Evolutionary conservation across 2,329 filamentous ascomycete species (phyloP).

Genomic region (Arthroderma sp.): DNA sequence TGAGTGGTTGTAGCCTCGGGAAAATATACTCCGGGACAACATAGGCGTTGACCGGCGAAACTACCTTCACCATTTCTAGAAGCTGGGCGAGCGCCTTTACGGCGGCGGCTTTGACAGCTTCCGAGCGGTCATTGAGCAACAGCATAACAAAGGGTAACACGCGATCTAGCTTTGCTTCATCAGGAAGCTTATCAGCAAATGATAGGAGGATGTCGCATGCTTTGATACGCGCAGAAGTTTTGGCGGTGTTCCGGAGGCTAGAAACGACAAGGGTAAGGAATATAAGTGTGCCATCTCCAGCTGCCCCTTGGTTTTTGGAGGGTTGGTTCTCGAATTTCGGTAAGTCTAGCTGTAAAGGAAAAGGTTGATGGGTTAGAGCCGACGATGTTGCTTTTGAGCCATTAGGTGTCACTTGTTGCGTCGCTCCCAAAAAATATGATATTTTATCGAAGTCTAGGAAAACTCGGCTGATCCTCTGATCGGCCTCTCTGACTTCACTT

Average conservation of each 20-base stretch:
- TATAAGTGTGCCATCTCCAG: conserved; percentile 83
- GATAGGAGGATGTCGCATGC: conserved; percentile 86
- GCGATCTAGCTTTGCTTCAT: conserved; percentile 89
- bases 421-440: conserved; percentile 77
- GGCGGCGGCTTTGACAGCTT: conserved; percentile 73
- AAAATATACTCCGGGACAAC: conserved; percentile 56
- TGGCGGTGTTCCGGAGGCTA: conserved; percentile 76
- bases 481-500: conserved; percentile 69
- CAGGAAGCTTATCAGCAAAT: conserved; percentile 79
- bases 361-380: conserved; percentile 20
- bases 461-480: conserved; percentile 86
- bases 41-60: conserved; percentile 60
- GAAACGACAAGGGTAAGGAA: conserved; percentile 83
- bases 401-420: conserved; percentile 33
- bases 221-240: conserved; percentile 72
- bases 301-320: conserved; percentile 45
- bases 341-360: conserved; percentile 74
- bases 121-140: conserved; percentile 66
- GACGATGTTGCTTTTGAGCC: conserved; percentile 20
- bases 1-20: conserved; percentile 44
- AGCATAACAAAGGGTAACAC: conserved; percentile 82
- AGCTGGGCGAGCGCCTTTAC: conserved; percentile 80
- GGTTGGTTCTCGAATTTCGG: conserved; percentile 68
- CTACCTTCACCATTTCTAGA: conserved; percentile 71
- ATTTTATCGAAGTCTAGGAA: conserved; percentile 97